Base-by-base conservation (phyloP, 306 rosid species). In the Calophaca sinica region DNA sequence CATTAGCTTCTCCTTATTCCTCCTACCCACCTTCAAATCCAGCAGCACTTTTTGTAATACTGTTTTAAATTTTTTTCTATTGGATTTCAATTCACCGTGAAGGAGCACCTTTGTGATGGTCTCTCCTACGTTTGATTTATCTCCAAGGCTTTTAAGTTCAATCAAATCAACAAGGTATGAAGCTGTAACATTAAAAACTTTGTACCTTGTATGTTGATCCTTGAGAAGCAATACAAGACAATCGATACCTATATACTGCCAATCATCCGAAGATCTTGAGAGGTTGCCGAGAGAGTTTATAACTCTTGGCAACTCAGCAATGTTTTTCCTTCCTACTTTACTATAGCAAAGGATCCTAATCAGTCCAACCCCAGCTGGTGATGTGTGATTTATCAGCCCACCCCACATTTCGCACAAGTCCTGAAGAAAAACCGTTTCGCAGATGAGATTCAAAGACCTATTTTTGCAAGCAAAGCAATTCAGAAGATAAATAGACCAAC, bases 181-280 rank as follows among this genome's bases (percentile, higher is more conserved):
- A 42, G 77, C 54, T 2, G 87, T 85, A 71, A 74, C 13, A 52
- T 63, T 85, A 72, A 90, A 11, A 77, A 90, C 89, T 15, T 84
- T 81, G 87, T 84, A 84, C 85, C 98, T 82, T 3, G 94, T 88
- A 33, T 73, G 84, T 6, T 66, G 44, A 66, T 93, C 94, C 74
- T 87, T 88, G 82, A 93, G 94, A 60, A 93, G 96, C 26, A 86
- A 62, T 20, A 93, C 53, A 53, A 93, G 96, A 77, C 96, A 93
- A 38, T 93, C 89, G 2, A 93, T 87, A 9, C 92, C 96, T 80
- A 88, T 84, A 32, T 93, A 88, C 41, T 93, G 98, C 96, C 98
- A 93, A 72, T 93, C 91, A 83, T 93, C 93, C 2, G 91, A 93
- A 70, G 98, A 93, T 76, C 94, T 84, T 5, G 96, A 84, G 14